A percentile compares a stretch with the other conserved stretches of the same genome.
Conservation (phyloP, 192 early-diverging fungal genomes). For the Entophlyctis helioformis region DNA sequence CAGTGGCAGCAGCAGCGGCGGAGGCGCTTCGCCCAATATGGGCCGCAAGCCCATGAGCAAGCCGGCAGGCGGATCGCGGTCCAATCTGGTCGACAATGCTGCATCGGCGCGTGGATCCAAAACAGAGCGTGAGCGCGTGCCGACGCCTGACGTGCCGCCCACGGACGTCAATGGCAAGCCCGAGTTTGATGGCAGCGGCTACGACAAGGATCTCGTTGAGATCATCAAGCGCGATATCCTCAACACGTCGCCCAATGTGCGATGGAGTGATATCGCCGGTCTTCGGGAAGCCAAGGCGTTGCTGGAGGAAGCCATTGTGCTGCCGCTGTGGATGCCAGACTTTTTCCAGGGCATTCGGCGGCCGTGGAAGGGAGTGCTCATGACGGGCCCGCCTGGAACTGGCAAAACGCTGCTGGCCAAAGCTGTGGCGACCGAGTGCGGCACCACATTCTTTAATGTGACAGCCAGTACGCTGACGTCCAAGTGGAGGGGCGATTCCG, state of each 20-base stretch:
- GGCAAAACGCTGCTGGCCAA: conserved; percentile 54
- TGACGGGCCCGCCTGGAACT: conserved; percentile 51
- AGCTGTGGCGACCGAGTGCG: conserved; percentile 55
- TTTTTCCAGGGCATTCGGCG: conserved; percentile 45
- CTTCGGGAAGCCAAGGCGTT: conserved; percentile 42
- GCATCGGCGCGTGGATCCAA: too few relatives aligned
- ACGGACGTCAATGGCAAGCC: neutral
- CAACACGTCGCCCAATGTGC: conserved; percentile 35
- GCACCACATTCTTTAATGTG: conserved; percentile 54
- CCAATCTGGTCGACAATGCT: neutral
- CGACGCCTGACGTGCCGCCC: too few relatives aligned
- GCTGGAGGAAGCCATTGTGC: conserved; percentile 51
- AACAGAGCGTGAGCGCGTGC: too few relatives aligned
- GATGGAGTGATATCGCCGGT: conserved; percentile 48
- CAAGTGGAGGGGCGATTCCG: conserved; percentile 52
- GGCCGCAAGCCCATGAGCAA: neutral
- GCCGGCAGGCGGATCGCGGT: neutral
- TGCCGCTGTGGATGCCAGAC: conserved; percentile 57
- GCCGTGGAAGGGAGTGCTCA: conserved; percentile 55
- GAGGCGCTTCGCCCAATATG: too few relatives aligned
- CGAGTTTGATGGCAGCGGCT: conserved; percentile 37
- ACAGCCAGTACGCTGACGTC: conserved; percentile 45
- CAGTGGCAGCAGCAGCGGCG: too few relatives aligned
- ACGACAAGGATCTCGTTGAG: conserved; percentile 53
- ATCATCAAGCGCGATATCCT: conserved; percentile 52